Conservation (phyloP, 176 grass and related monocot species). For the Oryza coarctata region DNA sequence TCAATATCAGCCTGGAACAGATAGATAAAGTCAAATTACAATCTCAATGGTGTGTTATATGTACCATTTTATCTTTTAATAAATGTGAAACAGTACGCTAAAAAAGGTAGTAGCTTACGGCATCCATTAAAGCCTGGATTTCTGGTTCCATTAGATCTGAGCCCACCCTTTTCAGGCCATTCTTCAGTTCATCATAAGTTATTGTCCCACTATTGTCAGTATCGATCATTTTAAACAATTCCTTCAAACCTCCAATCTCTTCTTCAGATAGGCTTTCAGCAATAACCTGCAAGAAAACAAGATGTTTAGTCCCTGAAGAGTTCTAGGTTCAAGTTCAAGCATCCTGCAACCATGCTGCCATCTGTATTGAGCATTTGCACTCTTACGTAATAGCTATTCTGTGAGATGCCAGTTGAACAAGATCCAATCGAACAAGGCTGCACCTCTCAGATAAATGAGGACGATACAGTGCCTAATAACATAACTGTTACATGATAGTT, state of each 20-base stretch:
- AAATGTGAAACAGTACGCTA: background rate
- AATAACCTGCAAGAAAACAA: constrained; percentile 65
- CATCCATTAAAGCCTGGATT: constrained; percentile 91
- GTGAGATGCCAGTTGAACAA: background rate
- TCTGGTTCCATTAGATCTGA: constrained; percentile 96
- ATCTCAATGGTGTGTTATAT: constrained; percentile 10
- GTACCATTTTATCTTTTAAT: background rate
- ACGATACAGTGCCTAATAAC: background rate
- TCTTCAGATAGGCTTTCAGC: constrained; percentile 96
- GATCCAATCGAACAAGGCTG: constrained; percentile 17
- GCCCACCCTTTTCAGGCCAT: constrained; percentile 84
- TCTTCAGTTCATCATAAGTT: constrained; percentile 88
- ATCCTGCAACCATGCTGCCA: background rate
- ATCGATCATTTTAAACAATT: constrained; percentile 98
- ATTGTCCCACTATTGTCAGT: constrained; percentile 96
- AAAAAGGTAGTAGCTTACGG: constrained; percentile 46
- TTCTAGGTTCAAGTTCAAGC: constrained; percentile 7
- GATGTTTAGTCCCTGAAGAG: constrained; percentile 4
- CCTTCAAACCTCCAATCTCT: constrained; percentile 93
- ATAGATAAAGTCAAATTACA: constrained; percentile 19
- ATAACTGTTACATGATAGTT: background rate
- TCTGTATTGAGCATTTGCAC: constrained; percentile 24
- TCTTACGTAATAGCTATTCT: background rate
- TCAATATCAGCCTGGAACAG: constrained; percentile 65
- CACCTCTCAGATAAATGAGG: background rate